Evolutionary conservation across 139 green algal species (phyloP).

Genomic region (Chlamydomonas sphaeroides): DNA sequence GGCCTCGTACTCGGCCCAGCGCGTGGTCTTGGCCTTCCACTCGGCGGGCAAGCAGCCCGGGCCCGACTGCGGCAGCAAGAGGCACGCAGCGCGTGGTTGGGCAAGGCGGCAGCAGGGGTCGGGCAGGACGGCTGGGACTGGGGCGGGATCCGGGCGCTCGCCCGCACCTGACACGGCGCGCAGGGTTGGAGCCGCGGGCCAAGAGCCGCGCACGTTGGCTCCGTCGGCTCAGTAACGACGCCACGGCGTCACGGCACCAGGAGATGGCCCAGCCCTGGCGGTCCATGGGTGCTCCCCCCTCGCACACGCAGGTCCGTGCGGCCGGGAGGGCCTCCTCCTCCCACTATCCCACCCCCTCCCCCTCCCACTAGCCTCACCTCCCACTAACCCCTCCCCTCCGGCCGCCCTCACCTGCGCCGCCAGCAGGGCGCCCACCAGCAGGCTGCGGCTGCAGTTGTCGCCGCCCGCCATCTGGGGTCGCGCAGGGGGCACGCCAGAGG

Average conservation of each 20-base stretch:
- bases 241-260: no score
- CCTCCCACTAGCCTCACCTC: neutral
- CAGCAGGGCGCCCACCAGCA: slow-evolving; percentile 61
- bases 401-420: slow-evolving; percentile 13
- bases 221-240: no score
- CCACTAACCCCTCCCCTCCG: neutral
- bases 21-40: slow-evolving; percentile 8
- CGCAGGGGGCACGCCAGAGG: no score
- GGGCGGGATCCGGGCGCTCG: no score
- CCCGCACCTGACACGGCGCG: no score
- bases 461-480: slow-evolving; percentile 65
- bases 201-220: no score
- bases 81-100: neutral
- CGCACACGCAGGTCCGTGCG: no score
- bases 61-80: neutral
- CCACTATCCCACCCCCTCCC: no score
- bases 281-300: no score
- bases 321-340: neutral
- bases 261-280: no score
- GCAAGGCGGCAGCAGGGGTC: neutral
- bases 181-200: no score
- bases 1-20: slow-evolving; percentile 24
- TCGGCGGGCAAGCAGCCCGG: slow-evolving; percentile 7
- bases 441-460: slow-evolving; percentile 61
- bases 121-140: no score